Conservation (phyloP, 208 protist genomes). For the Trypanosomatidae sp. region DNA sequence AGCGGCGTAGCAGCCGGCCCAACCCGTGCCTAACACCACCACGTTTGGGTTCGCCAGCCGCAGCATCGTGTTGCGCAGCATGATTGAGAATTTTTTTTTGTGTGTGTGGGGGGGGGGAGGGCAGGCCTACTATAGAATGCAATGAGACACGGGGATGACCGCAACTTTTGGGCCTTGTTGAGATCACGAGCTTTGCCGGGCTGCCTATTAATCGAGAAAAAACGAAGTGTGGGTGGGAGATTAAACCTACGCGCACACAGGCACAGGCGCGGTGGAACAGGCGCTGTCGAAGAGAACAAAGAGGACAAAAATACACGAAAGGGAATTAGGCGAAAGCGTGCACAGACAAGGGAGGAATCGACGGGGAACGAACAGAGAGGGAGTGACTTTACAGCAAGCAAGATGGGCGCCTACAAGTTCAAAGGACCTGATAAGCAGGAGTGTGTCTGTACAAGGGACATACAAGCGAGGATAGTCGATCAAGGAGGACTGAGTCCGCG, state of each 20-base stretch:
- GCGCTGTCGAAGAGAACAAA: not conserved
- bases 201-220: not conserved
- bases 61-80: constrained; percentile 34
- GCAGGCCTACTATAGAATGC: not conserved
- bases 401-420: not conserved
- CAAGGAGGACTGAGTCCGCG: not conserved
- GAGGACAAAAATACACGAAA: not conserved
- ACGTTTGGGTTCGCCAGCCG: constrained; percentile 73
- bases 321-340: not conserved
- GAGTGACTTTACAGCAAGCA: not conserved
- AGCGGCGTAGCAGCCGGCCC: constrained; percentile 85
- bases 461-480: not conserved
- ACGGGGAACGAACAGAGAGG: not conserved
- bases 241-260: not conserved
- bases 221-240: not conserved
- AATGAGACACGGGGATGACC: not conserved
- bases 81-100: not conserved
- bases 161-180: no score
- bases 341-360: not conserved
- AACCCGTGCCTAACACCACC: constrained; percentile 91
- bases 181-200: not conserved
- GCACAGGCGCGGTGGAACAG: not conserved
- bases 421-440: not conserved
- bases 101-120: not conserved
- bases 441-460: no score